Evolutionary conservation across 1,284 basidiomycete species (phyloP).

Genomic region (Microbotryomycetes sp.): DNA sequence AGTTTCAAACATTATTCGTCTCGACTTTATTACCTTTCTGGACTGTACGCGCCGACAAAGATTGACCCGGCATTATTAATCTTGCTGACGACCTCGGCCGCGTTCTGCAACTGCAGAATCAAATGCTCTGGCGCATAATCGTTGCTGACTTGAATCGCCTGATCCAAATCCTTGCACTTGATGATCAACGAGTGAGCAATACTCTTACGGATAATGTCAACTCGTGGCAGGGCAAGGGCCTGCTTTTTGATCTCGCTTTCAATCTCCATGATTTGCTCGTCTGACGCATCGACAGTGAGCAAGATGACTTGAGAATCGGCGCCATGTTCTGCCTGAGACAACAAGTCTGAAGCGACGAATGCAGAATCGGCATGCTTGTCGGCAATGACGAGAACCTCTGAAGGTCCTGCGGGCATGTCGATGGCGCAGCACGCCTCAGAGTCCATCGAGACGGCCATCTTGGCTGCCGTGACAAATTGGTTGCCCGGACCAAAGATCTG

Average conservation of each 20-base stretch:
- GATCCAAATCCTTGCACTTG: constrained; percentile 56
- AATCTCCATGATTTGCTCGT: constrained; percentile 60
- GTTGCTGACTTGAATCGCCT: constrained; percentile 85
- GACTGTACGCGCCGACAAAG: constrained; percentile 88
- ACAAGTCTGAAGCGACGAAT: constrained; percentile 91
- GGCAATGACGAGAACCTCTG: constrained; percentile 91
- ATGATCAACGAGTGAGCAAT: constrained; percentile 89
- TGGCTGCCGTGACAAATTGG: constrained; percentile 98
- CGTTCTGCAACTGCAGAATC: constrained; percentile 75
- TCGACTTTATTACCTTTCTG: constrained; percentile 65
- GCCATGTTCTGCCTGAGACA: constrained; percentile 97
- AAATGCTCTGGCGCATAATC: constrained; percentile 97
- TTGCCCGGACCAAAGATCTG: constrained; percentile 97
- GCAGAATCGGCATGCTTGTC: constrained; percentile 76
- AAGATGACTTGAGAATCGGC: constrained; percentile 96
- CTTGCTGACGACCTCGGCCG: constrained; percentile 55
- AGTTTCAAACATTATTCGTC: not conserved
- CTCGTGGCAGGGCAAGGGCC: constrained; percentile 75
- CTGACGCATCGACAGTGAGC: constrained; percentile 65
- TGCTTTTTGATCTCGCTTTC: constrained; percentile 82
- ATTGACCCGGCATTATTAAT: constrained; percentile 92
- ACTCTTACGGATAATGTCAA: constrained; percentile 84
- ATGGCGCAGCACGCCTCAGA: constrained; percentile 95
- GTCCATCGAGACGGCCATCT: constrained; percentile 73
- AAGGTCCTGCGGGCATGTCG: constrained; percentile 98